These are phyloP conservation scores for Senecio squalidus DNA, from an alignment of 140 eudicot species.

Conservation along the genomic window DNA sequence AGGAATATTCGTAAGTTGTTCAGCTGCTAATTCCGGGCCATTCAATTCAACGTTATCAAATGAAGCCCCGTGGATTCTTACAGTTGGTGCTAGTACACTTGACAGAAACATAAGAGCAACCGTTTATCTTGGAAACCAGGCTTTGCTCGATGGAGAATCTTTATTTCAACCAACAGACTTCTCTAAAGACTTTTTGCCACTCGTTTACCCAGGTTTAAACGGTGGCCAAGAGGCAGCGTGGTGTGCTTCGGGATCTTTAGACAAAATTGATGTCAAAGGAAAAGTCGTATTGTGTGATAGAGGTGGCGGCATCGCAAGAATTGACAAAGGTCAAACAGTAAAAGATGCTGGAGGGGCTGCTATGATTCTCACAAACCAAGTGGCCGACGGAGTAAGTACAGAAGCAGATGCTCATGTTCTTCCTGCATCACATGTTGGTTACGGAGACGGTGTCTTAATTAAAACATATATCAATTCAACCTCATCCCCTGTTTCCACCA, in stretches of 20 bases:
- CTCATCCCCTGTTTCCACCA: conserved; percentile 23
- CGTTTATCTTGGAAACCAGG: conserved; percentile 35
- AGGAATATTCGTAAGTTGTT: conserved; percentile 41
- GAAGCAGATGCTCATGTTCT: conserved; percentile 45
- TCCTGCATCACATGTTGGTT: conserved; percentile 39
- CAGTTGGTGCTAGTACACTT: conserved; percentile 52
- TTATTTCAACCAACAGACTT: conserved; percentile 29
- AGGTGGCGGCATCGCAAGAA: conserved; percentile 32
- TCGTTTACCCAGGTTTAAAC: conserved; percentile 26
- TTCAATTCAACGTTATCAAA: conserved; percentile 24
- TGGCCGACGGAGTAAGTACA: conserved; percentile 16
- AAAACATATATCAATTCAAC: conserved; percentile 22
- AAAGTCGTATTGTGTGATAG: conserved; percentile 42
- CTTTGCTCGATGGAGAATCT: conserved; percentile 26
- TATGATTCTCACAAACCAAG: conserved; percentile 30
- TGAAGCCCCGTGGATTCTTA: conserved; percentile 53
- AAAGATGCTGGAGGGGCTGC: conserved; percentile 46
- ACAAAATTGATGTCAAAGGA: conserved; percentile 25
- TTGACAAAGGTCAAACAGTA: conserved; percentile 37
- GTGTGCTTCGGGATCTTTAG: conserved; percentile 19
- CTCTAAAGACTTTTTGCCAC: conserved; percentile 20
- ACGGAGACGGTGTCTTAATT: conserved; percentile 6
- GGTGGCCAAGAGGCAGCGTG: conserved; percentile 16
- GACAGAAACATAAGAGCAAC: conserved; percentile 42
- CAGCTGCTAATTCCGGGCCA: conserved; percentile 49